Conservation (phyloP, 2,329 filamentous ascomycete species). For the Didymella glomerata region DNA sequence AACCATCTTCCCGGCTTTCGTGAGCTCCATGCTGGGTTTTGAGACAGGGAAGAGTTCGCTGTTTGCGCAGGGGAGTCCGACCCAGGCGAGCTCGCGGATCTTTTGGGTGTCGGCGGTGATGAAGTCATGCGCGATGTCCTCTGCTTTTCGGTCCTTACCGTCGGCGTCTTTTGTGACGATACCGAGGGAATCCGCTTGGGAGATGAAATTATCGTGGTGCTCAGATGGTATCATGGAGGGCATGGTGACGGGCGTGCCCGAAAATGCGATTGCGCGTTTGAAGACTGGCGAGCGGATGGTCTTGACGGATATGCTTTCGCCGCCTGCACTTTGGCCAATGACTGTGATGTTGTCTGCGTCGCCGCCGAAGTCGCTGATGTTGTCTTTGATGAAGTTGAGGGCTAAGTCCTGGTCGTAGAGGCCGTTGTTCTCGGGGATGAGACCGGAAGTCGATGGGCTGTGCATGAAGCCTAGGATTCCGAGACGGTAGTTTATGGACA, state of each 20-base stretch:
- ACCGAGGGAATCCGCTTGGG: slow-evolving; percentile 15
- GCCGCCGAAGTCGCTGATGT: slow-evolving; percentile 50
- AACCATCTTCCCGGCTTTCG: slow-evolving; percentile 7
- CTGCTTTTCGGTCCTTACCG: slow-evolving; percentile 4
- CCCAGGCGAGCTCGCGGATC: slow-evolving; percentile 27
- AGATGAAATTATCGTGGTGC: slow-evolving; percentile 24
- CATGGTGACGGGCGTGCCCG: slow-evolving; percentile 28
- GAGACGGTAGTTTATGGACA: slow-evolving; percentile 36
- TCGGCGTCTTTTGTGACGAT: slow-evolving; percentile 2
- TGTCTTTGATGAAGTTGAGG: slow-evolving; percentile 47
- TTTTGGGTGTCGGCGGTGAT: slow-evolving; percentile 12
- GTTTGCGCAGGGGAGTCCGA: slow-evolving; percentile 24
- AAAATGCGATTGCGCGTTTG: slow-evolving; percentile 27
- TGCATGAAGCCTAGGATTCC: slow-evolving; percentile 49
- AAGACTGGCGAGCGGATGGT: slow-evolving; percentile 24
- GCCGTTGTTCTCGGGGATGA: slow-evolving; percentile 40
- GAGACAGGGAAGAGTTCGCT: slow-evolving; percentile 20
- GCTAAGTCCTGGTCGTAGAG: slow-evolving; percentile 47
- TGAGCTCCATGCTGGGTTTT: slow-evolving; percentile 20
- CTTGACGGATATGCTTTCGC: slow-evolving; percentile 31
- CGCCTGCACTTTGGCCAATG: slow-evolving; percentile 59
- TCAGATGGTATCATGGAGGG: slow-evolving; percentile 24
- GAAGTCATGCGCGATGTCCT: slow-evolving; percentile 17
- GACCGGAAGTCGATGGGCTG: slow-evolving; percentile 51
- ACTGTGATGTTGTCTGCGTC: slow-evolving; percentile 46